Percentiles rank a stretch among this genome's conserved stretches.
Evolutionary conservation across 306 rosid genomes (phyloP).

Genomic region (Acmispon strigosus): DNA sequence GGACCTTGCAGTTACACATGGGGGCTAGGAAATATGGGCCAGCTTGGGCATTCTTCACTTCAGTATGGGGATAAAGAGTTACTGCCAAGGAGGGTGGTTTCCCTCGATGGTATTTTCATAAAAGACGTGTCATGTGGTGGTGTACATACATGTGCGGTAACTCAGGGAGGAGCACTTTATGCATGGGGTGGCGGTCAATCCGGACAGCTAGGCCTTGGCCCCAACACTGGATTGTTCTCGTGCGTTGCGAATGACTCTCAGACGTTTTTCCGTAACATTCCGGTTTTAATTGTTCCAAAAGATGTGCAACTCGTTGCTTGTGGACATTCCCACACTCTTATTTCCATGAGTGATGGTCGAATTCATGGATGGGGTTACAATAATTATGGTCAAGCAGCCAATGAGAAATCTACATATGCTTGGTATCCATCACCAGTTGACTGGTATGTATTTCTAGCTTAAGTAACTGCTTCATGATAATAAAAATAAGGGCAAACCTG

Average conservation of each 20-base stretch:
- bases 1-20: constrained; percentile 69
- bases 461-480: neutral
- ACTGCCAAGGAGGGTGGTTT: constrained; percentile 83
- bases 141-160: constrained; percentile 78
- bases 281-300: constrained; percentile 73
- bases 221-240: constrained; percentile 73
- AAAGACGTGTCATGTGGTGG: constrained; percentile 82
- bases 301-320: constrained; percentile 78
- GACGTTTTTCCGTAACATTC: constrained; percentile 62
- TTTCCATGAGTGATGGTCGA: constrained; percentile 66
- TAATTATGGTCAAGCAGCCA: constrained; percentile 93
- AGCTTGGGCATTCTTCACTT: constrained; percentile 94
- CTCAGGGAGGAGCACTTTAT: constrained; percentile 76
- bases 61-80: constrained; percentile 81
- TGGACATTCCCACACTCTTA: constrained; percentile 87
- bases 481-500: no score
- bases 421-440: constrained; percentile 97
- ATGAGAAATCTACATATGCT: constrained; percentile 80
- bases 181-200: constrained; percentile 95
- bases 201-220: constrained; percentile 95
- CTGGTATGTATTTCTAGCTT: constrained; percentile 49
- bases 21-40: constrained; percentile 95
- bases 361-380: constrained; percentile 99
- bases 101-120: constrained; percentile 60
- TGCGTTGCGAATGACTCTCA: constrained; percentile 51